Evolutionary conservation across 345 rosid genomes (phyloP).

Genomic region (Lepidium sativum): DNA sequence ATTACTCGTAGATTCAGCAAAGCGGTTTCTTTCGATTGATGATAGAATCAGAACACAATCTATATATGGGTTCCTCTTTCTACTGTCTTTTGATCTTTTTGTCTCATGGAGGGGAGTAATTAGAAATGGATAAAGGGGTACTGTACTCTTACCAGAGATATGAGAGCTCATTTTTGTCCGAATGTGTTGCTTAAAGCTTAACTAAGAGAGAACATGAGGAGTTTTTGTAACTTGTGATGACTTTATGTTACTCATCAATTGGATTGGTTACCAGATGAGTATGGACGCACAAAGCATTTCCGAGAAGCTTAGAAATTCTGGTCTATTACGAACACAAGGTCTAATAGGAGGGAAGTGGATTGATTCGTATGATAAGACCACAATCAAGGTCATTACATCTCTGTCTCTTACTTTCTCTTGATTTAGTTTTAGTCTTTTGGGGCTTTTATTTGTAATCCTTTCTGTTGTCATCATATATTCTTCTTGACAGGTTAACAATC

Average conservation of each 20-base stretch:
- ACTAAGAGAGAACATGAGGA: not conserved
- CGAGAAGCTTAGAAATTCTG: conserved; percentile 37
- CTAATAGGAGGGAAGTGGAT: conserved; percentile 87
- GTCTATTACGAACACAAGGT: conserved; percentile 59
- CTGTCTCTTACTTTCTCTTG: not conserved
- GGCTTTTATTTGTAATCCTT: not conserved
- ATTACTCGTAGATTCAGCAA: not conserved
- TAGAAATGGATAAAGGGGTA: not conserved
- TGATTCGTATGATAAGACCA: conserved; percentile 64
- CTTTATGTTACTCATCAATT: not conserved
- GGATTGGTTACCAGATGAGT: conserved; percentile 45
- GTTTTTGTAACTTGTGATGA: not conserved
- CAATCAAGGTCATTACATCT: conserved; percentile 44
- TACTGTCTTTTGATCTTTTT: not conserved
- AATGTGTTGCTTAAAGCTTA: not conserved
- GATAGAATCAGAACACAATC: not conserved
- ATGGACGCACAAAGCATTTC: conserved; percentile 40
- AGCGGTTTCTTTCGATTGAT: conserved; percentile 1
- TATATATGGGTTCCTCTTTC: not conserved
- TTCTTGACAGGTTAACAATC: conserved; percentile 66
- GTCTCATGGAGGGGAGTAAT: not conserved
- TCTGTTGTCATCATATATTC: not conserved
- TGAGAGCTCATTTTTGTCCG: not conserved
- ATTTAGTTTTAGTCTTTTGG: not conserved
- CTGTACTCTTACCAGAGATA: not conserved